phyloP scores from a whole-genome alignment of 768 basidiomycete species.

The Arthromyces matolae region DNA sequence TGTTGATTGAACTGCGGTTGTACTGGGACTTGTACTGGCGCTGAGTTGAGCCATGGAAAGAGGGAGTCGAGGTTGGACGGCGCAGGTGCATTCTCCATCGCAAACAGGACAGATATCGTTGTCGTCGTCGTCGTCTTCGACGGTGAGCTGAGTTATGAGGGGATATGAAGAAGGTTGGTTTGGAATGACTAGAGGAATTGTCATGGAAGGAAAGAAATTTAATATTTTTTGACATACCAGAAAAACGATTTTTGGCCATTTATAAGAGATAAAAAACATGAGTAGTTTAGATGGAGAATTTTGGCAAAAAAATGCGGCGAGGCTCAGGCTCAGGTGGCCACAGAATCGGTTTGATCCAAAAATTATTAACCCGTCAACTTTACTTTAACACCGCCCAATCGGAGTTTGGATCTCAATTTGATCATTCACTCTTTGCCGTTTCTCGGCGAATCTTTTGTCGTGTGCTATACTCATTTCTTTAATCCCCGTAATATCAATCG shows the following conservation, averaged over 20 bases:
- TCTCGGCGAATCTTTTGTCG: constrained; percentile 1
- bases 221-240: constrained; percentile 31
- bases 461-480: too few relatives aligned
- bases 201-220: constrained; percentile 7
- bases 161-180: constrained; percentile 49
- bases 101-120: constrained; percentile 87
- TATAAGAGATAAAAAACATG: constrained; percentile 39
- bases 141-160: constrained; percentile 33
- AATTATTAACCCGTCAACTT: constrained; percentile 12
- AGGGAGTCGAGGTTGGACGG: constrained; percentile 39
- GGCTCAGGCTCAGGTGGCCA: constrained; percentile 13
- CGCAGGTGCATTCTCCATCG: constrained; percentile 86
- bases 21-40: constrained; percentile 22
- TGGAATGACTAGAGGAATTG: constrained; percentile 29
- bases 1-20: too few relatives aligned
- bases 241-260: constrained; percentile 43
- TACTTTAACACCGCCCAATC: constrained; percentile 6
- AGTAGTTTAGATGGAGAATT: constrained; percentile 41
- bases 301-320: too few relatives aligned
- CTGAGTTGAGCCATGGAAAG: constrained; percentile 36
- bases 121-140: constrained; percentile 66
- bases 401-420: constrained; percentile 19
- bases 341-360: constrained; percentile 8
- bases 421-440: too few relatives aligned
- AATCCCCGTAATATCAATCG: too few relatives aligned